phyloP scores from a whole-genome alignment of 306 rosid genomes.

The Boehmeria nivea region DNA sequence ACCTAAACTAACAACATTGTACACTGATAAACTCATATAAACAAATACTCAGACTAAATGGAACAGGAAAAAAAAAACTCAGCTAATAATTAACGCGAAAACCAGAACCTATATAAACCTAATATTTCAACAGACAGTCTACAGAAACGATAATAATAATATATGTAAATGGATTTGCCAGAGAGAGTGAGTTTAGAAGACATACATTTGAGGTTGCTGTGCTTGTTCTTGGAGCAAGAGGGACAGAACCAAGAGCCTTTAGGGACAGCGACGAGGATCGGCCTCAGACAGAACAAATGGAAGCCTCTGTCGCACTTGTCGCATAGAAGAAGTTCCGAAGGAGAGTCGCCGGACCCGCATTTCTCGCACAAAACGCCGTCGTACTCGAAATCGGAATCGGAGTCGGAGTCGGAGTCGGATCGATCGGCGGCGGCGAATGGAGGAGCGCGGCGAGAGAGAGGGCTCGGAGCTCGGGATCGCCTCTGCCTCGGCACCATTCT shows the following conservation, averaged over 20 bases:
- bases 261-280: slow-evolving; percentile 63
- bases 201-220: slow-evolving; percentile 47
- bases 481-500: slow-evolving; percentile 27
- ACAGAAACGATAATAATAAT: no score
- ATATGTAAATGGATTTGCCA: not conserved
- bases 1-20: no score
- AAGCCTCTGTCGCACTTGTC: slow-evolving; percentile 68
- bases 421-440: not conserved
- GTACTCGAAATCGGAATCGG: slow-evolving; percentile 16
- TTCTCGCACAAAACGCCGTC: slow-evolving; percentile 35
- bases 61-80: no score
- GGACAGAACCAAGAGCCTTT: slow-evolving; percentile 73
- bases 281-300: slow-evolving; percentile 74
- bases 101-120: no score
- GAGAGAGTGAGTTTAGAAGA: not conserved
- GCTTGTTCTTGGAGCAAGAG: slow-evolving; percentile 40
- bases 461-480: slow-evolving; percentile 59
- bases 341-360: slow-evolving; percentile 55
- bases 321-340: slow-evolving; percentile 67
- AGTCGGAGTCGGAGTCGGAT: not conserved
- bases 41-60: no score
- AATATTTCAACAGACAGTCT: no score
- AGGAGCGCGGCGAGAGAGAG: slow-evolving; percentile 5
- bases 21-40: no score
- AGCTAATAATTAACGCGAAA: no score